These are phyloP conservation scores for Diospyros kaki DNA, from an alignment of 148 eudicot species.

Conservation along the genomic window DNA sequence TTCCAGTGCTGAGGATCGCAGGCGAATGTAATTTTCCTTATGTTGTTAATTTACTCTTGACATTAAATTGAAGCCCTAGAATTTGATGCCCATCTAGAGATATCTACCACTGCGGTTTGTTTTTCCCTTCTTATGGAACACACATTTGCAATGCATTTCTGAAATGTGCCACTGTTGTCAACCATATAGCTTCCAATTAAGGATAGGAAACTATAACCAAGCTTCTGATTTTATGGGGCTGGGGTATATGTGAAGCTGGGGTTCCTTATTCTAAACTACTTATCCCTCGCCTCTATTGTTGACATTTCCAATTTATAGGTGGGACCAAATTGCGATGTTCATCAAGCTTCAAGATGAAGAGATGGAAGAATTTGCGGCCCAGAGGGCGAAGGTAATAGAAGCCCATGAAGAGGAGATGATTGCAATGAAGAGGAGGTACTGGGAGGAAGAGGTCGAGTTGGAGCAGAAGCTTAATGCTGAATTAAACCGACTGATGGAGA, in stretches of 20 bases:
- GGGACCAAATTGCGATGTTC: slow-evolving; percentile 30
- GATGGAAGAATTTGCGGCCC: slow-evolving; percentile 40
- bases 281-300: too few relatives aligned
- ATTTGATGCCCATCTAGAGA: too few relatives aligned
- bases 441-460: slow-evolving; percentile 45
- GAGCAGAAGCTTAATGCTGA: slow-evolving; percentile 42
- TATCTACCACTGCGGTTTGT: too few relatives aligned
- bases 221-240: not conserved
- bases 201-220: too few relatives aligned
- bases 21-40: slow-evolving; percentile 31
- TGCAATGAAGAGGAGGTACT: slow-evolving; percentile 46
- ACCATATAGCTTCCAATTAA: not conserved
- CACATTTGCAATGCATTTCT: too few relatives aligned
- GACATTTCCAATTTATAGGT: not conserved
- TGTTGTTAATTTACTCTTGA: not conserved
- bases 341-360: slow-evolving; percentile 44
- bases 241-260: not conserved
- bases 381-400: slow-evolving; percentile 42
- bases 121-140: not conserved
- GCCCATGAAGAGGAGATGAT: slow-evolving; percentile 33
- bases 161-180: not conserved
- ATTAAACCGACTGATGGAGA: slow-evolving; percentile 43
- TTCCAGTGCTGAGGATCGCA: slow-evolving; percentile 34
- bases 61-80: too few relatives aligned
- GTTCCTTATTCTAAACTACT: too few relatives aligned